Base-by-base conservation (phyloP, 192 early-diverging fungal genomes). In the Tieghemiomyces parasiticus region DNA sequence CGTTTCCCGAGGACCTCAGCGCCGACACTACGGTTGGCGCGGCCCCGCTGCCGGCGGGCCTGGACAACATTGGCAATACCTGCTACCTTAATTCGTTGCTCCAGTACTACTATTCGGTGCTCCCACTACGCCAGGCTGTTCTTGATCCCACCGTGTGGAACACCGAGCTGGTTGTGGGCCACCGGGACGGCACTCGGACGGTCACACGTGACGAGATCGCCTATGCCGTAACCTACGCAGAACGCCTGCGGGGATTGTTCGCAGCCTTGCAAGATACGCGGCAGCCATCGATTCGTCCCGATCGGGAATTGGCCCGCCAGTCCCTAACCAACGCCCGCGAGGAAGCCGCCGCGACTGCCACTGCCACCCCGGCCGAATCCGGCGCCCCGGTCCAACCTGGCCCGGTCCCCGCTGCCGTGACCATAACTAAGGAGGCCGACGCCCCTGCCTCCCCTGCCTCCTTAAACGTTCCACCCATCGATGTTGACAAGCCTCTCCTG, bases 51-150 rank as follows among this genome's bases (percentile, higher is more conserved):
- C 88, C 88, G 6, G 76, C 83, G 0, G 89, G 87, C 6, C 75
- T 88, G 38, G 70, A 74, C 29, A 93, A 93, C 54, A 86, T 90
- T 65, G 89, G 88, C 42, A 89, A 88, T 47, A 93, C 91, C 0
- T 93, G 91, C 68, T 93, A 93, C 63, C 72, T 93, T 20, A 93
- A 91, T 65, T 87, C 86, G 35, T 65, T 93, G 24, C 67, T 93
- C 25, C 81, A 88, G 74, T 87, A 85, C 53, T 67, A 85, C 25
- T 90, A 80, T 52, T 84, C 84, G 0, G 59, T 90, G 2, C 50
- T 71, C 29, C 76, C 78, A 0, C 65, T 90, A 3, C 77, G 88
- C 1, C 61, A 78, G 10, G 67, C 82, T 0, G 78, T 90, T 6
- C 53, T 88, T 59, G 65, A 77, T 19, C 59, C 35, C 3, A 34